Evolutionary conservation across 768 basidiomycete species (phyloP), one percentile per base, ranked within the genome.

Genomic region (Inosperma sp.): DNA sequence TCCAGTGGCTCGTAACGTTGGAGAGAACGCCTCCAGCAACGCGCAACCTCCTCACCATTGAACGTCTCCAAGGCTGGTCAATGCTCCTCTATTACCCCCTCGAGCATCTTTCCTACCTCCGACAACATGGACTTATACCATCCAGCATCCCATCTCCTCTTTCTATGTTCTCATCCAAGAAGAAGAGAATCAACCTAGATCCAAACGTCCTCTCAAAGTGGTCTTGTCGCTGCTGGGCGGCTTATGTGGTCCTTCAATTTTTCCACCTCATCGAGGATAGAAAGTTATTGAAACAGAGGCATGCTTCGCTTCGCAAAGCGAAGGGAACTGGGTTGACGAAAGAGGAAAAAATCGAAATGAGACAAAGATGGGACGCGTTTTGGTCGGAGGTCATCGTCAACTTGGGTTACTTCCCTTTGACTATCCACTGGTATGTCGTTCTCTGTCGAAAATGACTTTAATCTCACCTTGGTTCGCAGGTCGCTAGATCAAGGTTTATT

Each of bases 71-170:
- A 62, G 88, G 80, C 14, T 86, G 78, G 78, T 73, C 84, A 2
- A 89, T 91, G 87, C 72, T 91, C 9, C 78, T 72, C 1, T 91
- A 85, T 69, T 91, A 85, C 60, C 89, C 87, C 1, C 73, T 91
- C 39, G 86, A 91, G 58, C 86, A 90, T 55, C 65, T 89, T 21
- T 81, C 75, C 58, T 91, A 86, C 61, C 72, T 91, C 52, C 62
- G 74, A 30, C 71, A 78, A 2, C 81, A 85, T 55, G 72, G 74
- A 14, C 69, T 90, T 47, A 76, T 88, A 27, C 82, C 86, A 12
- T 53, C 77, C 1, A 66, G 71, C n/a, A 57, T 85, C 37, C 68
- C 78, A 7, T 69, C 74, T n/a, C 65, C 79, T 13, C 48, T 65
- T 10, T 71, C 76, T 13, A 49, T 78, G 23, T 60, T 79, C 45